Evolutionary conservation across 768 basidiomycete genomes (phyloP), one percentile per base, ranked within the genome.

Genomic region (Kwoniella bestiolae): DNA sequence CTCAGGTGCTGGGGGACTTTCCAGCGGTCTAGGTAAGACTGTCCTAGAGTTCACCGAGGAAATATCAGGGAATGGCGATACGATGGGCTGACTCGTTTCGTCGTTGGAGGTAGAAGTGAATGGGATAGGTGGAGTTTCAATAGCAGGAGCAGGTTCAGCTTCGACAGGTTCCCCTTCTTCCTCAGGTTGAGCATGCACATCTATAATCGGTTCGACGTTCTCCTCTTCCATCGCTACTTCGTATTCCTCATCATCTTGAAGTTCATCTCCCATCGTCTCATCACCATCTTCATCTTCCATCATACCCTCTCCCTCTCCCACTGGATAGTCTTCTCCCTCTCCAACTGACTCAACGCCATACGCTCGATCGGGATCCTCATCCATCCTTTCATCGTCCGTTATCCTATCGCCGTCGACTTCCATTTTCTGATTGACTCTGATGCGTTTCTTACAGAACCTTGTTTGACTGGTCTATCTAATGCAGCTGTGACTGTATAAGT

Each of bases 1-100:
- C 29, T 68, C 67, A 23, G 67, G 67, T 16, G 63, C 67, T 14
- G 62, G 61, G 2, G 63, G 62, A 5, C 57, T 60, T 56, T 58
- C 62, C 5, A 58, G 18, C 12, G 61, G 61, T 55, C 44, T 45
- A 21, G 53, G 35, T 25, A 41, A 28, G 23, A 50, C 31, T 12
- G 29, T 50, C 6, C 14, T 25, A n/a, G 49, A 2, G 12, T 16
- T 29, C 11, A 26, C 35, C n/a, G 52, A 63, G 31, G 62, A 32
- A 21, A 23, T 41, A 21, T 61, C 60, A 6, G 53, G 53, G 29
- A 56, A 63, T 8, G 63, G 63, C 11, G 49, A 52, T 7, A 57
- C 16, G 5, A 53, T n/a, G 18, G 57, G 63, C 23, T 29, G 29
- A 38, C 45, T 28, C n/a, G 38, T 58, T 16, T 12, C 16, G 31